Conservation (phyloP, 169 alveolate species). For the Pseudocohnilembus persalinus region DNA sequence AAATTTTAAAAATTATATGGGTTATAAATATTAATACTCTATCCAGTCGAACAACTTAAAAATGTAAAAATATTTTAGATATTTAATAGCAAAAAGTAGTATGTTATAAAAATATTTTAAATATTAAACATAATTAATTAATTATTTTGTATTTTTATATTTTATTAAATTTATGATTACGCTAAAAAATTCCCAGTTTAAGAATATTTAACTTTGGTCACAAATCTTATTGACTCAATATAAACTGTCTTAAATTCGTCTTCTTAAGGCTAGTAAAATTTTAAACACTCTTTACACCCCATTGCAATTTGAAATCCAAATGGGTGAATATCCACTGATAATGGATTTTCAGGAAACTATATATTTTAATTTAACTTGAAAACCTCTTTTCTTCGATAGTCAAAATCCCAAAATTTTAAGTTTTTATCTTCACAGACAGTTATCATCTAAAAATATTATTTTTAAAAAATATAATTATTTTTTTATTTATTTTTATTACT, state of each 20-base stretch:
- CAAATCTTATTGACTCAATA: slow-evolving; percentile 1
- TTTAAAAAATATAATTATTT: too few relatives aligned
- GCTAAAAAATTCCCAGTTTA: slow-evolving; percentile 17
- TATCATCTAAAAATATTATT: too few relatives aligned
- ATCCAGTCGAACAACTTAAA: neutral
- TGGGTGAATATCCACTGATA: slow-evolving; percentile 37
- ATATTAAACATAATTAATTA: neutral
- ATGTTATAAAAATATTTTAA: neutral
- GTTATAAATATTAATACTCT: neutral
- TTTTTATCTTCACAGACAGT: neutral
- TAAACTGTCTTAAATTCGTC: slow-evolving; percentile 14
- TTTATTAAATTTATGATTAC: neutral
- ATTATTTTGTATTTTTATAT: too few relatives aligned
- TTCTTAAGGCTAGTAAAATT: slow-evolving; percentile 6
- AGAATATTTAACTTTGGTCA: neutral
- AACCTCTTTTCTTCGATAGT: neutral
- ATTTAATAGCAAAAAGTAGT: slow-evolving; percentile 1
- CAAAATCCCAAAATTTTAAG: neutral
- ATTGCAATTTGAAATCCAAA: slow-evolving; percentile 42
- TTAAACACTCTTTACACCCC: slow-evolving; percentile 30
- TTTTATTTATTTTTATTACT: too few relatives aligned
- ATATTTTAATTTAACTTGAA: too few relatives aligned
- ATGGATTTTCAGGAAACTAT: slow-evolving; percentile 37
- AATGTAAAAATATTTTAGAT: neutral
- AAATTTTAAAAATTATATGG: neutral